Base-by-base conservation (phyloP, 805 yeast species). In the Tanozyma kutaoensis region DNA sequence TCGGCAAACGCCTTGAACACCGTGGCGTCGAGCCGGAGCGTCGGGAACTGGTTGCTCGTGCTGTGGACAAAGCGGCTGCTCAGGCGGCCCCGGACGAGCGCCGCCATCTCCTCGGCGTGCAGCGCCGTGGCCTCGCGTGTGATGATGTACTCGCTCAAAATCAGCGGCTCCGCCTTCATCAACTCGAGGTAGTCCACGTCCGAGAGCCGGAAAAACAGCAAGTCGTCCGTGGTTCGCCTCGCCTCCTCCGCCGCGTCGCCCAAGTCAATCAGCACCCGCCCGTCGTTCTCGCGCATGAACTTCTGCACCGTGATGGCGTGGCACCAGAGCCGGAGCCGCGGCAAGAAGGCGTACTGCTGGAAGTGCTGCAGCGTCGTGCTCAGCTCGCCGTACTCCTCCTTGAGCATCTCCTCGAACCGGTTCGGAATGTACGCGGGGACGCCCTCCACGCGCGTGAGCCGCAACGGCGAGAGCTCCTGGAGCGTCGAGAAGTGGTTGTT, bases 71-170 rank as follows among this genome's bases (percentile, higher is more conserved):
- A n/a, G n/a, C n/a, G n/a, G n/a, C n/a, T n/a, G n/a, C n/a, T n/a
- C n/a, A n/a, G 19, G 7, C 19, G 7, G 19, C 16, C 21, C 3
- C 8, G 12, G 12, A 26, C 11, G 5, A 21, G 13, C 12, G 15
- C 14, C 23, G 14, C 15, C 25, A 45, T 33, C 28, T 50, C 55
- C 11, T 30, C 20, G 21, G 36, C 33, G 33, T 50, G 56, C 12
- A 42, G 28, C 8, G 38, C 45, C 9, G 53, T 47, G 7, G 37
- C 33, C n/a, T 42, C 38, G 16, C 41, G 43, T 7, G 53, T 46
- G 15, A 42, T 30, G 28, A 46, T 42, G 29, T 46, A 50, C 27
- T 48, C 53, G 15, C 43, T 26, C 14, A 50, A 35, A 7, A 48
- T 31, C 12, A 43, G 49, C 26, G 43, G 39, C 24, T 43, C 38